These are phyloP conservation scores for Galerina sulciceps DNA, from an alignment of 768 basidiomycete species.

Conservation along the genomic window DNA sequence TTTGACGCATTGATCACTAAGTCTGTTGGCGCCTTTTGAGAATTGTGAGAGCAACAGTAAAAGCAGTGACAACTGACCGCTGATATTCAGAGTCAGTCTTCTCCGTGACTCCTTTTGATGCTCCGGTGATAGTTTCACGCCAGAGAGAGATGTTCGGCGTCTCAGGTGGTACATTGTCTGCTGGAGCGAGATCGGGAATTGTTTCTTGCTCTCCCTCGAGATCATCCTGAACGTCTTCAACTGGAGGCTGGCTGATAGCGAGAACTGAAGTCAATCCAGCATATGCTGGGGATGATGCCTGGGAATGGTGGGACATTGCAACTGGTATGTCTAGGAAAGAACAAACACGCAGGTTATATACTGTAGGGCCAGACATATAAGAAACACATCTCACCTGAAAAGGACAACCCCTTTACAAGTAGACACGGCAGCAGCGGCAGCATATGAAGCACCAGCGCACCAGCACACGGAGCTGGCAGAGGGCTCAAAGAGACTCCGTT, in stretches of 20 bases:
- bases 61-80: conserved; percentile 18
- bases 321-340: no score
- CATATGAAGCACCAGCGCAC: no score
- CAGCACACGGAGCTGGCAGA: no score
- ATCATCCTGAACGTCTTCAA: conserved; percentile 25
- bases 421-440: no score
- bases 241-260: background rate
- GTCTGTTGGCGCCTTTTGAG: background rate
- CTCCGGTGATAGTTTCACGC: conserved; percentile 6
- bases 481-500: no score
- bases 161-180: background rate
- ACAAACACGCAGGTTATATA: no score
- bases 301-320: no score
- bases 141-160: background rate
- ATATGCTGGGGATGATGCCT: background rate
- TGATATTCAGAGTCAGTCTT: conserved; percentile 24
- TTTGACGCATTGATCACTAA: background rate
- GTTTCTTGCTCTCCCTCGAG: conserved; percentile 26
- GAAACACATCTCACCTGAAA: no score
- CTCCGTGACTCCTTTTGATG: conserved; percentile 25
- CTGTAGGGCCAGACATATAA: no score
- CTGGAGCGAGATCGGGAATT: conserved; percentile 13
- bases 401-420: no score
- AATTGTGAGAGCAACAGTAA: background rate
- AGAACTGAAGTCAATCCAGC: background rate